A percentile compares a stretch with the other conserved stretches of the same genome.
phyloP scores from a whole-genome alignment of 495 filamentous ascomycete species.

The Aspergillus heteromorphus region DNA sequence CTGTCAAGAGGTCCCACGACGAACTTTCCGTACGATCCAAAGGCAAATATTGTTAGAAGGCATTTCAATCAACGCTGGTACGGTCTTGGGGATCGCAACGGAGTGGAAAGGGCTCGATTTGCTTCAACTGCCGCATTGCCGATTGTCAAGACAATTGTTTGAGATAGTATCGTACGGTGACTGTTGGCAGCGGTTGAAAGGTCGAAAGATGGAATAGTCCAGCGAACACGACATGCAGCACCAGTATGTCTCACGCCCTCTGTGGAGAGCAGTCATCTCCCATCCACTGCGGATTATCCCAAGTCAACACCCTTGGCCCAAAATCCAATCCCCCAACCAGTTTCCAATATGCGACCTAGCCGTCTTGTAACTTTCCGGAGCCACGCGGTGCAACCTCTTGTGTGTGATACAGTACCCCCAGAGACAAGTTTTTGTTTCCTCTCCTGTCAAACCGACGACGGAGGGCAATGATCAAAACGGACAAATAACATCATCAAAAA shows the following conservation, averaged over 20 bases:
- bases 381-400: constrained; percentile 40
- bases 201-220: constrained; percentile 1
- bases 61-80: neutral
- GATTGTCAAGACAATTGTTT: neutral
- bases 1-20: constrained; percentile 80
- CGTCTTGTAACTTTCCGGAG: neutral
- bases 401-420: constrained; percentile 73
- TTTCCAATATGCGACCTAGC: neutral
- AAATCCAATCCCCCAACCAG: constrained; percentile 25
- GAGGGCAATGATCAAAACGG: constrained; percentile 58
- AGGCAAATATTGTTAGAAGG: neutral
- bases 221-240: constrained; percentile 18
- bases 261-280: constrained; percentile 21
- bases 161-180: neutral
- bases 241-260: constrained; percentile 16
- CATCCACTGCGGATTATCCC: constrained; percentile 30
- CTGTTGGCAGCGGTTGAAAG: constrained; percentile 15
- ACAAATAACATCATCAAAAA: constrained; percentile 87
- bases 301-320: constrained; percentile 32
- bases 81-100: neutral
- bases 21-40: neutral
- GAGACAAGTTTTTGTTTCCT: constrained; percentile 88
- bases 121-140: neutral
- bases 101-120: constrained; percentile 6
- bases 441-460: constrained; percentile 41